Evolutionary conservation across 169 alveolate genomes (phyloP), one percentile per base, ranked within the genome.

Genomic region (Babesia gibsoni): DNA sequence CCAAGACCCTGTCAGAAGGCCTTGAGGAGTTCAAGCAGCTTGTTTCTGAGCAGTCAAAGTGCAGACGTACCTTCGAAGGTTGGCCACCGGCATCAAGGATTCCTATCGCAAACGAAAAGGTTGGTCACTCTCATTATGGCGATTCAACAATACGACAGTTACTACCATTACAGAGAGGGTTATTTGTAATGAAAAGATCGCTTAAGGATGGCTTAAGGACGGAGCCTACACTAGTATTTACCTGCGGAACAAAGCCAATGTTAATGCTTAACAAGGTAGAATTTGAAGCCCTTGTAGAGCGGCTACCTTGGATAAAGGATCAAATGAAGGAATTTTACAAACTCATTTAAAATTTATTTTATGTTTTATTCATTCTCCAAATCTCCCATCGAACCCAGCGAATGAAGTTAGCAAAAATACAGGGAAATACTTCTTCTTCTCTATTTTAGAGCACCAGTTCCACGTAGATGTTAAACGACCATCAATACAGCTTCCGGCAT

Each of bases 401-500:
- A 94, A 94, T 29, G 96, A 96, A n/a, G 96, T 92, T 67, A 94
- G 90, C 42, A 94, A 80, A 84, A 94, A 93, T 32, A 93, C 82
- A 20, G 96, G 96, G 67, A 93, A 94, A 89, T 89, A 94, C 20
- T 77, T 75, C 79, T 94, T 94, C 87, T 91, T 91, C 70, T 94
- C 98, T 46, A 92, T 89, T 83, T 83, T 87, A 36, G 93, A 89
- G 65, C 98, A 94, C 98, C 97, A 92, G 75, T 93, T 93, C 96
- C 98, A 94, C 8, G 97, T 97, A 3, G 96, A 90, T 4, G 98
- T 94, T 37, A 94, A 84, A 43, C 98, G 88, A 4, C 98, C 98
- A 54, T 94, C 98, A n/a, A 94, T 93, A 82, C 98, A 94, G 48
- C 95, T 89, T 35, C 98, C 98, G 4, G 98, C 98, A 49, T 94